Conservation (phyloP, 441 rosid species). For the Populus tomentosa region DNA sequence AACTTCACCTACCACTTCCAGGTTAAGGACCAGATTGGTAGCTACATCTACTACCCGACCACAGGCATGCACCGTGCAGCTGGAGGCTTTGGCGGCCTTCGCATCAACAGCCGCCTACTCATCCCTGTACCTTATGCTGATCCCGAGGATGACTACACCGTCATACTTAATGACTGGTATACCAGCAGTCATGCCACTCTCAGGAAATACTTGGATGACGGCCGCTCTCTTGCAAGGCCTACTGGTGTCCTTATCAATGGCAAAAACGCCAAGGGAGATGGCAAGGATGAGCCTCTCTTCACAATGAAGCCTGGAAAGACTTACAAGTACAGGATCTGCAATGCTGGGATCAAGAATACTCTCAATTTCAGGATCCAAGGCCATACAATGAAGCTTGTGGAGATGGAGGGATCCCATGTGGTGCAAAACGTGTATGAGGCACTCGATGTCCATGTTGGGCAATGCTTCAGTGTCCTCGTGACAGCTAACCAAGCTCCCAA, state of each 20-base stretch:
- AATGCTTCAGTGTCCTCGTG: conserved; percentile 55
- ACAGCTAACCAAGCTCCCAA: conserved; percentile 45
- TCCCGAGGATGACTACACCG: conserved; percentile 57
- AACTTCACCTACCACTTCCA: conserved; percentile 66
- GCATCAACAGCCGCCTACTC: conserved; percentile 54
- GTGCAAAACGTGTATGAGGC: conserved; percentile 63
- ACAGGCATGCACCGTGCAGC: conserved; percentile 46
- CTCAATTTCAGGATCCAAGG: conserved; percentile 68
- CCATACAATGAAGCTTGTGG: conserved; percentile 68
- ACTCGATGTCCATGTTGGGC: conserved; percentile 68
- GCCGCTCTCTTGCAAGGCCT: conserved; percentile 46
- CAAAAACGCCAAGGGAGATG: conserved; percentile 36
- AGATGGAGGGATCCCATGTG: conserved; percentile 76
- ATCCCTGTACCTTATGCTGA: conserved; percentile 66
- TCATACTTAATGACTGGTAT: conserved; percentile 59
- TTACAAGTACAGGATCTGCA: conserved; percentile 68
- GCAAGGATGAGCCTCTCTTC: conserved; percentile 45
- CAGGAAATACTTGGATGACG: conserved; percentile 44
- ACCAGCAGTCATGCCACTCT: conserved; percentile 44
- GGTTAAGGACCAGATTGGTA: conserved; percentile 81
- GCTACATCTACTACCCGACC: conserved; percentile 62
- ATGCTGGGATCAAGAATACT: conserved; percentile 53
- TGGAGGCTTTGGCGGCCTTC: conserved; percentile 72
- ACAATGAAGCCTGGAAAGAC: conserved; percentile 60
- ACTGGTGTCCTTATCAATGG: conserved; percentile 64